These are phyloP conservation scores for Xylaria palmicola DNA, from an alignment of 495 filamentous ascomycete species.

Conservation along the genomic window DNA sequence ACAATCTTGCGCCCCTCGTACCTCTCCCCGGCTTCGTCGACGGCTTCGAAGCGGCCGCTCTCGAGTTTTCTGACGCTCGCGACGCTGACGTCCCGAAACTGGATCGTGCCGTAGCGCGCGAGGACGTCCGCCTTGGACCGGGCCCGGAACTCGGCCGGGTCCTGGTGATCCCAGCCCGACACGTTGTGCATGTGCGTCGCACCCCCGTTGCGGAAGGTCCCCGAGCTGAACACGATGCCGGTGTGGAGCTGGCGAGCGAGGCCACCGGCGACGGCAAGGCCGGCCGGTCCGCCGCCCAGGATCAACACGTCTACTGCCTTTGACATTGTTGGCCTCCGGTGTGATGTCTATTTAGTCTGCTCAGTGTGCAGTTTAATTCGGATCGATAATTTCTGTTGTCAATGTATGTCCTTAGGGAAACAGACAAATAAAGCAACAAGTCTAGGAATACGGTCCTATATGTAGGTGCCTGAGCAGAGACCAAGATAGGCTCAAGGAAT, in stretches of 20 bases:
- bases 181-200: slow-evolving; percentile 54
- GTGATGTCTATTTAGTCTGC: background rate
- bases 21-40: slow-evolving; percentile 27
- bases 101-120: slow-evolving; percentile 38
- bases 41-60: slow-evolving; percentile 33
- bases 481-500: background rate
- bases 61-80: slow-evolving; percentile 27
- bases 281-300: slow-evolving; percentile 58
- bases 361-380: background rate
- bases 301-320: slow-evolving; percentile 48
- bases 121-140: slow-evolving; percentile 36
- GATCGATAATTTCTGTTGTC: background rate
- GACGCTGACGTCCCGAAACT: slow-evolving; percentile 39
- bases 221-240: slow-evolving; percentile 50
- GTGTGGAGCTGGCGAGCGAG: slow-evolving; percentile 51
- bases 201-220: slow-evolving; percentile 48
- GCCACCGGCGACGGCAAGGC: slow-evolving; percentile 46
- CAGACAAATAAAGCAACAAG: background rate
- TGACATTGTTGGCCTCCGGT: background rate
- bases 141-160: slow-evolving; percentile 41
- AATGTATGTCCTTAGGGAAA: too few species aligned
- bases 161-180: slow-evolving; percentile 45
- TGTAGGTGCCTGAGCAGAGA: background rate
- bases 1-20: slow-evolving; percentile 49
- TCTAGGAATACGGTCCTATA: background rate